Percentiles rank a stretch among this genome's conserved stretches.
Conservation (phyloP, 2,329 filamentous ascomycete genomes). For the Leptographium radiaticola region DNA sequence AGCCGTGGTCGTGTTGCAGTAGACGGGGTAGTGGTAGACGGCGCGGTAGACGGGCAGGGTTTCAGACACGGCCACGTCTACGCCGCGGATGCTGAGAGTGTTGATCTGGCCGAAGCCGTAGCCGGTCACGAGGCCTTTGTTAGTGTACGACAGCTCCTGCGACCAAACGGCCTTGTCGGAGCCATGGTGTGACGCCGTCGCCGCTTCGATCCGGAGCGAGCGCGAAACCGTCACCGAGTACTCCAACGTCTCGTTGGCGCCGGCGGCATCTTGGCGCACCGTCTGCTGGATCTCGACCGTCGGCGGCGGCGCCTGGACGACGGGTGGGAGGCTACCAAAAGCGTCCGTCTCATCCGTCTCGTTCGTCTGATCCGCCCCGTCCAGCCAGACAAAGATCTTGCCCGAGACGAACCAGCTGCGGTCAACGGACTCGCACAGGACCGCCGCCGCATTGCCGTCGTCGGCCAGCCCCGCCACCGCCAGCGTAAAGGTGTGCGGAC, state of each 20-base stretch:
- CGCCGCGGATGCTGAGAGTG: constrained; percentile 18
- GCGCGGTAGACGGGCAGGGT: constrained; percentile 16
- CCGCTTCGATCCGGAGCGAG: constrained; percentile 37
- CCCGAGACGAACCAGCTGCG: constrained; percentile 64
- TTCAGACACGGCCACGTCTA: constrained; percentile 10
- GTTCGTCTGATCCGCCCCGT: constrained; percentile 20
- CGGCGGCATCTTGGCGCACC: constrained; percentile 31
- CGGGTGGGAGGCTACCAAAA: constrained; percentile 1
- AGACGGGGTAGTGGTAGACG: constrained; percentile 47
- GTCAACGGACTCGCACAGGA: constrained; percentile 41
- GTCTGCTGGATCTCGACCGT: constrained; percentile 30
- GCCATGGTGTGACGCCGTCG: constrained; percentile 32
- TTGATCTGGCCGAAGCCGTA: constrained; percentile 29
- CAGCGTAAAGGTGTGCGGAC: constrained; percentile 54
- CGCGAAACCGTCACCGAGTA: constrained; percentile 47
- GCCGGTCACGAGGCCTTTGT: constrained; percentile 32
- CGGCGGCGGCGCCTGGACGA: constrained; percentile 18
- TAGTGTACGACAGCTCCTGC: constrained; percentile 42
- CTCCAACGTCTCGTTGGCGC: constrained; percentile 43
- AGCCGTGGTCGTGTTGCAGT: constrained; percentile 37
- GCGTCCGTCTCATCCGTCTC: neutral
- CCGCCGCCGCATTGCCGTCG: constrained; percentile 28
- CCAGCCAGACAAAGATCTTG: constrained; percentile 70
- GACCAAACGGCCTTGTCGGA: constrained; percentile 34
- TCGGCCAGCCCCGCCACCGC: constrained; percentile 52